These are phyloP conservation scores for Deinandra increscens DNA, from an alignment of 129 eudicot genomes.

Conservation along the genomic window DNA sequence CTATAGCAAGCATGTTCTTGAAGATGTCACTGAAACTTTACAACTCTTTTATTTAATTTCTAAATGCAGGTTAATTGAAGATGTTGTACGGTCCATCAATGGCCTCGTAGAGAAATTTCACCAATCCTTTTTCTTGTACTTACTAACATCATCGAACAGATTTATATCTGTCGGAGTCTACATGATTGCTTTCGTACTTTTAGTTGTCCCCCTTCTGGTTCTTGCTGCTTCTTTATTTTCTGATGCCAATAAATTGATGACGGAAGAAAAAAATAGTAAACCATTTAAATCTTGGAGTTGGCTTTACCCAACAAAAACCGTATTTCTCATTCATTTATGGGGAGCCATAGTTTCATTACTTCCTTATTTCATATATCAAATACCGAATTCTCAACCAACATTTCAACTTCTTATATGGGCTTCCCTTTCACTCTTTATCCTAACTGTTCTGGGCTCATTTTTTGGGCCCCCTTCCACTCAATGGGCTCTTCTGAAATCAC, in stretches of 20 bases:
- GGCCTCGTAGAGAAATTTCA: conserved; percentile 97
- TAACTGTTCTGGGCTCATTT: conserved; percentile 27
- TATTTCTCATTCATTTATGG: conserved; percentile 73
- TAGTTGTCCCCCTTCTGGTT: conserved; percentile 85
- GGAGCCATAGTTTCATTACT: conserved; percentile 66
- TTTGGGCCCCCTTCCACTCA: conserved; percentile 41
- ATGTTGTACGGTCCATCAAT: conserved; percentile 72
- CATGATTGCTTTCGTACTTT: conserved; percentile 90
- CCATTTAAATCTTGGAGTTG: conserved; percentile 63
- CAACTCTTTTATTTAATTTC: conserved; percentile 5
- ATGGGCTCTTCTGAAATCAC: conserved; percentile 77
- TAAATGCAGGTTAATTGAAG: conserved; percentile 82
- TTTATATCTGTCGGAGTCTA: conserved; percentile 95
- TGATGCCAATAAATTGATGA: conserved; percentile 37
- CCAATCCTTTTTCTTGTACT: conserved; percentile 93
- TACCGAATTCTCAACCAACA: conserved; percentile 49
- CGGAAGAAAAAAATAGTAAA: conserved; percentile 23
- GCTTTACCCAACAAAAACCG: conserved; percentile 78
- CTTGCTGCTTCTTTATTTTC: conserved; percentile 84
- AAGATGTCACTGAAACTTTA: conserved; percentile 11
- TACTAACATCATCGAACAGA: conserved; percentile 71
- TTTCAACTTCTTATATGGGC: conserved; percentile 51
- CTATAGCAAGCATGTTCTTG: neutral
- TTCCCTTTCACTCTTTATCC: conserved; percentile 42
- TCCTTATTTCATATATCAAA: conserved; percentile 58